Evolutionary conservation across 805 yeast genomes (phyloP).

Genomic region (Ogataea polymorpha): DNA sequence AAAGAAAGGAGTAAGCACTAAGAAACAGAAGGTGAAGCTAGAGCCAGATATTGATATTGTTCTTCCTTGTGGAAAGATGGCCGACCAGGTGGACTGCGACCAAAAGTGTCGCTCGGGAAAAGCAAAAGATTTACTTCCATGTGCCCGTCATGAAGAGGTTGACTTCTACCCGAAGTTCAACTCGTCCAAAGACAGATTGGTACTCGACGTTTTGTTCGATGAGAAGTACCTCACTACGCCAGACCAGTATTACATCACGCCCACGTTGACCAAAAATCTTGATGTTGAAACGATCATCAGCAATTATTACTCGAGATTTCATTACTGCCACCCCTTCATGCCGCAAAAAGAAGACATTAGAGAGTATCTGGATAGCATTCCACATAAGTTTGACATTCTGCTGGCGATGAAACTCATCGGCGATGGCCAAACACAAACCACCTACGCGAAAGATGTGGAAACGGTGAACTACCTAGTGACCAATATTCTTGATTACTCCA

Average conservation of each 20-base stretch:
- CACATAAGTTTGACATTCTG: conserved; percentile 40
- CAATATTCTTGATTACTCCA: conserved; percentile 31
- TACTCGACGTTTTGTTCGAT: conserved; percentile 28
- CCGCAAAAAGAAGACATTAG: conserved; percentile 39
- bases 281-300: conserved; percentile 27
- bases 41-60: conserved; percentile 15
- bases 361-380: conserved; percentile 33
- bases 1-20: conserved; percentile 41
- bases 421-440: conserved; percentile 42
- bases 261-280: conserved; percentile 26
- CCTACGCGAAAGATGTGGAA: conserved; percentile 38
- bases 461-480: conserved; percentile 37
- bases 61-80: conserved; percentile 31
- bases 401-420: conserved; percentile 47
- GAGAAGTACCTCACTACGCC: conserved; percentile 16
- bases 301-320: conserved; percentile 38
- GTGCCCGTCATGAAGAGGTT: conserved; percentile 21
- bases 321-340: conserved; percentile 45
- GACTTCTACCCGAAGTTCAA: conserved; percentile 33
- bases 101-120: conserved; percentile 29
- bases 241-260: conserved; percentile 29
- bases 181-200: conserved; percentile 26
- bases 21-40: conserved; percentile 19
- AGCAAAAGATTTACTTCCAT: conserved; percentile 13
- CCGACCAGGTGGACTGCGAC: conserved; percentile 22